Evolutionary conservation across 2,329 filamentous ascomycete genomes (phyloP).

Genomic region (Ophiostoma australiae): DNA sequence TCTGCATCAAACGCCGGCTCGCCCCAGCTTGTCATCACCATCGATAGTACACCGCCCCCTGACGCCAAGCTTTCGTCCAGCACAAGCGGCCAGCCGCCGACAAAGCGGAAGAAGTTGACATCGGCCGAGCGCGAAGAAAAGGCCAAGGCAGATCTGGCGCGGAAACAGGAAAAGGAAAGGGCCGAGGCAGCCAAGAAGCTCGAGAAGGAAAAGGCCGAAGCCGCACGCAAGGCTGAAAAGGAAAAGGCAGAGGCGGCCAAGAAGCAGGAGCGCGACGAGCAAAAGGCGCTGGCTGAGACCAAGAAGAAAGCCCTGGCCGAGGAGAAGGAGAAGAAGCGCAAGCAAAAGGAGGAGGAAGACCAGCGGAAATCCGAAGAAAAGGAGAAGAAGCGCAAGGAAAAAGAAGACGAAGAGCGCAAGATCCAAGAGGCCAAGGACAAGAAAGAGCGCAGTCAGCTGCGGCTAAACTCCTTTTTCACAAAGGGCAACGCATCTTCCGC

Average conservation of each 20-base stretch:
- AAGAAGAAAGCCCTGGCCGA: slow-evolving; percentile 33
- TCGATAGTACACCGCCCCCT: slow-evolving; percentile 17
- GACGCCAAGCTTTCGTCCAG: background rate
- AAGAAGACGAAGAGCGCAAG: slow-evolving; percentile 48
- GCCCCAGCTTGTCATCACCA: slow-evolving; percentile 25
- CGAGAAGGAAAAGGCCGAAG: slow-evolving; percentile 35
- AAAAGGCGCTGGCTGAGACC: slow-evolving; percentile 39
- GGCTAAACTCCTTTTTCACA: slow-evolving; percentile 46
- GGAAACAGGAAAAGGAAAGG: slow-evolving; percentile 36
- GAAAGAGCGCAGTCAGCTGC: slow-evolving; percentile 46
- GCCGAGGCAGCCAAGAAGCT: slow-evolving; percentile 30
- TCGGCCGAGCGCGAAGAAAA: slow-evolving; percentile 38
- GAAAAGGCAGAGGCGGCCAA: slow-evolving; percentile 34
- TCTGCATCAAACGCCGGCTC: slow-evolving; percentile 19
- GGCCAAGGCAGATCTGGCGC: slow-evolving; percentile 38
- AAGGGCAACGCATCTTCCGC: slow-evolving; percentile 21
- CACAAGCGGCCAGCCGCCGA: slow-evolving; percentile 17
- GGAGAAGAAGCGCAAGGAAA: slow-evolving; percentile 46
- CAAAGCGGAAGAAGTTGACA: slow-evolving; percentile 47
- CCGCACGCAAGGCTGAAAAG: slow-evolving; percentile 34
- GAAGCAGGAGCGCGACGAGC: slow-evolving; percentile 33
- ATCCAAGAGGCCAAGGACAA: slow-evolving; percentile 44
- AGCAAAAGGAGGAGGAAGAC: slow-evolving; percentile 39
- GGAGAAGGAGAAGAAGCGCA: slow-evolving; percentile 35
- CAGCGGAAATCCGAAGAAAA: slow-evolving; percentile 37